phyloP scores from a whole-genome alignment of 1,139 yeast genomes.

The Taphrina pruni region DNA sequence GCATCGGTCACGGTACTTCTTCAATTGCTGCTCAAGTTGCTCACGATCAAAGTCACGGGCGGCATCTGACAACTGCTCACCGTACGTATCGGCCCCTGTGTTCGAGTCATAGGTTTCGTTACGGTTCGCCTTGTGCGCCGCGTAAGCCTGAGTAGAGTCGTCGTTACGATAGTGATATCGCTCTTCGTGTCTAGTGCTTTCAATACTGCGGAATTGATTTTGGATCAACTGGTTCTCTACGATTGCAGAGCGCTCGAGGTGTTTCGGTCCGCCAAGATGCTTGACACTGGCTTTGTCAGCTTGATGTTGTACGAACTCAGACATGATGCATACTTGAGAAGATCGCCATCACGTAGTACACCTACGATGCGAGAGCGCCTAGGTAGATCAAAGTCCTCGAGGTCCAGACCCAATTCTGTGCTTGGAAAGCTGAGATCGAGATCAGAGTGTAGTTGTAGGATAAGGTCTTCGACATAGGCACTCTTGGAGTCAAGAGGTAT shows the following conservation, averaged over 20 bases:
- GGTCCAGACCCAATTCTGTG: constrained; percentile 17
- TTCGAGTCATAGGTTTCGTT: too few relatives aligned
- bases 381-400: constrained; percentile 19
- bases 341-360: constrained; percentile 26
- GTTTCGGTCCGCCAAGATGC: not conserved
- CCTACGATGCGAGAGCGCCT: constrained; percentile 32
- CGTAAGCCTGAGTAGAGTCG: too few relatives aligned
- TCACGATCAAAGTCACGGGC: too few relatives aligned
- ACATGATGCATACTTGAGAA: not conserved
- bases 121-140: too few relatives aligned
- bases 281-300: not conserved
- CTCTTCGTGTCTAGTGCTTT: too few relatives aligned
- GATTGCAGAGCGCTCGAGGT: not conserved
- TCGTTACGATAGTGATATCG: too few relatives aligned
- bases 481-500: constrained; percentile 9
- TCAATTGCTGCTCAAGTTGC: too few relatives aligned
- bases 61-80: too few relatives aligned
- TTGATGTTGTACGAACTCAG: not conserved
- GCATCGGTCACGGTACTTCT: too few relatives aligned
- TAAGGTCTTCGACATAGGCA: constrained; percentile 15
- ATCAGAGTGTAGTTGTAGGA: constrained; percentile 21
- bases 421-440: constrained; percentile 11
- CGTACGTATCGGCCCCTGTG: too few relatives aligned
- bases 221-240: not conserved
- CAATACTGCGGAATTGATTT: too few relatives aligned